Base-by-base conservation (phyloP, 495 filamentous ascomycete species). In the Daldinia decipiens region DNA sequence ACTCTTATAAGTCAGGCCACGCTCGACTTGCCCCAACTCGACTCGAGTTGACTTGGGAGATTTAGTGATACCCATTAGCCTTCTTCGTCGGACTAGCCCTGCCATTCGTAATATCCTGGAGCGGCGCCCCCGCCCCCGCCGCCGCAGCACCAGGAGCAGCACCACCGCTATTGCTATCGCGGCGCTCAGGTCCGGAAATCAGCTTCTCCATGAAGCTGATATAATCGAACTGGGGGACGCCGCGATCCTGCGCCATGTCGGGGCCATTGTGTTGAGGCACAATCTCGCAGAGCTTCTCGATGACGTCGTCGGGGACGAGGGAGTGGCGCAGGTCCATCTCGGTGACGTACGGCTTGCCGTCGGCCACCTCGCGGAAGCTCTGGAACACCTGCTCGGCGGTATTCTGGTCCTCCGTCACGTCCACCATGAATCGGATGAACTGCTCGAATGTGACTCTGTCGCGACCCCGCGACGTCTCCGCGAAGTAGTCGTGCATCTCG, bases 401-500 rank as follows among this genome's bases (percentile, higher is more conserved):
- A 74, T 98, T 97, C 79, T 99, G 95, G 75, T 99, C 95, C 79
- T 99, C 95, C 0, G 96, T 98, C 40, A 97, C 95, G 72, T 94
- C 93, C 7, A 99, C 95, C 95, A 99, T 99, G 82, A 98, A 99
- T 24, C 91, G 87, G 79, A 99, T 99, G 77, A 99, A 99, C 79
- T 98, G 96, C 81, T 99, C 95, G 76, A 99, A 99, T 8, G 92
- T 95, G 57, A 99, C 95, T 65, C 90, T 86, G 70, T 88, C 85
- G 39, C 86, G 84, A 1, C 90, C 88, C 29, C 83, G 90, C 63
- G 92, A 92, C n/a, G 93, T 93, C 26, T 91, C 89, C 29, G 88
- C 72, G 76, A 96, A 98, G 63, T 94, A 93, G 34, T 93, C 87
- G 75, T 97, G 93, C 96, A 98, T 98, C 80, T 99, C 95, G 15